A percentile compares a stretch with the other conserved stretches of the same genome.
These are phyloP conservation scores for Blastobotrys mokoenaii DNA, from an alignment of 805 yeast genomes.

Conservation along the genomic window DNA sequence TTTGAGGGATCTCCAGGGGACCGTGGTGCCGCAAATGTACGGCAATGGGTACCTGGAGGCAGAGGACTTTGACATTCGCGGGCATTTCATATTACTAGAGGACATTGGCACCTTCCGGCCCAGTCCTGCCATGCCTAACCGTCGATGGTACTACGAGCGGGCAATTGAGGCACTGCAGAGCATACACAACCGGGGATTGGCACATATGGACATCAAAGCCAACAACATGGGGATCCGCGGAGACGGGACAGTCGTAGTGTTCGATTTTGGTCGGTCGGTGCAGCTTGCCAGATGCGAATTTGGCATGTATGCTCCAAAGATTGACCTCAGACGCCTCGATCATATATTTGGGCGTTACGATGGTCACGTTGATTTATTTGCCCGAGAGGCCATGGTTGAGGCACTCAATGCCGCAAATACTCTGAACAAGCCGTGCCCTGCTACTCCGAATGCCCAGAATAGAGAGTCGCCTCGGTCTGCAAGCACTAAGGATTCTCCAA, in stretches of 20 bases:
- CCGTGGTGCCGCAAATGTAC: neutral
- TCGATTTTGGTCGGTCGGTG: neutral
- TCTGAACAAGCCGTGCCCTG: too few relatives aligned
- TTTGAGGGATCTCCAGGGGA: neutral
- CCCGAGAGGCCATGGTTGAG: too few relatives aligned
- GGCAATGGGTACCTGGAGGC: neutral
- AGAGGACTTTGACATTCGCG: neutral
- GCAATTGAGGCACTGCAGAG: neutral
- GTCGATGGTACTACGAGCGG: neutral
- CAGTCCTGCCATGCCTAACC: too few relatives aligned
- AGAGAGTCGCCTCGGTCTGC: too few relatives aligned
- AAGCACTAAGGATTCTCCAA: too few relatives aligned
- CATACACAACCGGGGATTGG: neutral
- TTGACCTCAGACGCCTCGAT: neutral
- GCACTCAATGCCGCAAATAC: too few relatives aligned
- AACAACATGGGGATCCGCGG: constrained; percentile 1
- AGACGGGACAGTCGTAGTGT: neutral
- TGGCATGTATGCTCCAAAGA: neutral
- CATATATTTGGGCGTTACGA: neutral
- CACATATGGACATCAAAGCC: neutral
- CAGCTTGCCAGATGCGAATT: neutral
- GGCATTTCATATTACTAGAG: neutral
- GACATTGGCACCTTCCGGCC: neutral
- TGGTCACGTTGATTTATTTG: too few relatives aligned
- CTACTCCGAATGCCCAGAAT: too few relatives aligned